These are phyloP conservation scores for Tylopilus cervinicoccineus DNA, from an alignment of 768 basidiomycete genomes.

Conservation along the genomic window DNA sequence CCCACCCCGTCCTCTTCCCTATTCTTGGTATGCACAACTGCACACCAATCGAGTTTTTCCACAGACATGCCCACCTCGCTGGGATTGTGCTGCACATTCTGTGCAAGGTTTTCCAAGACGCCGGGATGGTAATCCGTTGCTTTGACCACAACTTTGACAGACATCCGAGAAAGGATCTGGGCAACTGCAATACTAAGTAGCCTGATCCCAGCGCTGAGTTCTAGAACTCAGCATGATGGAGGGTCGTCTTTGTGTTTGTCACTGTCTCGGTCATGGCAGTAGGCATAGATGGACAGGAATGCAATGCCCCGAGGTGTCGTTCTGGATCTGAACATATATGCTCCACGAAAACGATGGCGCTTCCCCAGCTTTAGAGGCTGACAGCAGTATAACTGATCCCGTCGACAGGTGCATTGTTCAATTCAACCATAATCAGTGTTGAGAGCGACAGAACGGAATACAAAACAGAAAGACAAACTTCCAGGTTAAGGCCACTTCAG, in stretches of 20 bases:
- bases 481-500: slow-evolving; percentile 44
- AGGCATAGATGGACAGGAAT: not conserved
- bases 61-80: slow-evolving; percentile 40
- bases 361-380: slow-evolving; percentile 83
- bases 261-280: not conserved
- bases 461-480: slow-evolving; percentile 46
- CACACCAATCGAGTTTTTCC: slow-evolving; percentile 61
- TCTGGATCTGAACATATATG: slow-evolving; percentile 49
- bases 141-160: slow-evolving; percentile 35
- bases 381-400: slow-evolving; percentile 72
- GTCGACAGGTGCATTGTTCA: slow-evolving; percentile 68
- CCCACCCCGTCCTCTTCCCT: not conserved
- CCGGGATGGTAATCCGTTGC: slow-evolving; percentile 78
- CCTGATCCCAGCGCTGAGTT: slow-evolving; percentile 86
- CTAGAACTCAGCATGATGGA: slow-evolving; percentile 47
- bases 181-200: slow-evolving; percentile 69
- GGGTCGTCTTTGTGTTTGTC: not conserved
- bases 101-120: slow-evolving; percentile 64
- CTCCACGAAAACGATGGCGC: slow-evolving; percentile 67
- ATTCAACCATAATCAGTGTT: slow-evolving; percentile 41
- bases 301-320: slow-evolving; percentile 33
- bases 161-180: slow-evolving; percentile 36
- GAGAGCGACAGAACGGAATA: not conserved
- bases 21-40: slow-evolving; percentile 32
- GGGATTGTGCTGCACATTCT: slow-evolving; percentile 56